Percentiles rank a stretch among this genome's conserved stretches.
These are phyloP conservation scores for Brachypodium distachyon DNA, from an alignment of 202 grass and related monocot genomes.

Conservation along the genomic window DNA sequence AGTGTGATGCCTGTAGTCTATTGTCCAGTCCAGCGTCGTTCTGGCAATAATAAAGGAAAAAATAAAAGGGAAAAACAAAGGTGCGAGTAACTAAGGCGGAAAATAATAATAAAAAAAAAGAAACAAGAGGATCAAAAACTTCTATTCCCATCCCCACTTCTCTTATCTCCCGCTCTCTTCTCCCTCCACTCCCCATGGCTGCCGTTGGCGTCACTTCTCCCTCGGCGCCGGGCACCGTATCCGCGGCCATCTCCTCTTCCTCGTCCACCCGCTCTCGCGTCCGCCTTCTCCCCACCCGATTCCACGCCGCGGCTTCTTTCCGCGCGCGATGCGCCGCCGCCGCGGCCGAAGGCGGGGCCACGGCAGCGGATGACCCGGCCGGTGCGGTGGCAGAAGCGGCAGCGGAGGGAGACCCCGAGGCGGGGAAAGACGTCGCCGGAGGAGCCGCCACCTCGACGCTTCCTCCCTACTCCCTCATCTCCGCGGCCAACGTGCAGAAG, in stretches of 20 bases:
- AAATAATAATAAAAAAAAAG: neutral
- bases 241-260: neutral
- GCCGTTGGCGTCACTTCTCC: constrained; percentile 18
- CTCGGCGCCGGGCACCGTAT: constrained; percentile 4
- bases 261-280: neutral
- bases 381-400: neutral
- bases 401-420: neutral
- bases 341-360: constrained; percentile 1
- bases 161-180: constrained; percentile 50
- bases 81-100: too few species aligned
- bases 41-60: too few species aligned
- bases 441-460: constrained; percentile 30
- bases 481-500: constrained; percentile 75
- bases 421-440: constrained; percentile 13
- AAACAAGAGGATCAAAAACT: neutral
- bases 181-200: constrained; percentile 30
- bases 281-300: neutral
- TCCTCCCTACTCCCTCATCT: constrained; percentile 58
- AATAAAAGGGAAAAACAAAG: too few species aligned
- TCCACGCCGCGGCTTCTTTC: neutral
- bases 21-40: too few species aligned
- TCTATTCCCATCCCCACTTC: constrained; percentile 38
- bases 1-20: too few species aligned
- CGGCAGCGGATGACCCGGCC: constrained; percentile 7
- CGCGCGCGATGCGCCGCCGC: constrained; percentile 17